phyloP scores from a whole-genome alignment of 768 basidiomycete genomes.

The Kwoniella mangroviensis region DNA sequence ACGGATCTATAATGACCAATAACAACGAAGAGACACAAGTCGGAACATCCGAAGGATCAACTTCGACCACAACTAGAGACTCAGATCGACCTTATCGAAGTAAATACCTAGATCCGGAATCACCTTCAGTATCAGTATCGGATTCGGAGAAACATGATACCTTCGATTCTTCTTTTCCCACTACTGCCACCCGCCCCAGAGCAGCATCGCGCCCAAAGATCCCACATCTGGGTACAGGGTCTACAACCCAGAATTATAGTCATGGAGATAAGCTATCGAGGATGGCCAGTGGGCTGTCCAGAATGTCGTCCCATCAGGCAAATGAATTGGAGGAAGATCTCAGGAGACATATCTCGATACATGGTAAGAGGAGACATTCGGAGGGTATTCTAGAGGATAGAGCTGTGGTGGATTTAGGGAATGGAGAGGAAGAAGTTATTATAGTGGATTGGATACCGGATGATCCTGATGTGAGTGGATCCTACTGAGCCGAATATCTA shows the following conservation, averaged over 20 bases:
- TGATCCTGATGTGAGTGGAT: constrained; percentile 52
- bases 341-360: constrained; percentile 22
- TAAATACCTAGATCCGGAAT: constrained; percentile 17
- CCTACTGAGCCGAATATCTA: neutral
- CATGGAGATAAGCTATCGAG: constrained; percentile 2
- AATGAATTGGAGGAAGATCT: constrained; percentile 22
- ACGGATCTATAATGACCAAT: neutral
- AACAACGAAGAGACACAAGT: neutral
- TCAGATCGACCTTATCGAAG: constrained; percentile 13
- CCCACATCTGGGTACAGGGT: neutral
- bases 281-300: constrained; percentile 12
- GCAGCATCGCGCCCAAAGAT: constrained; percentile 1
- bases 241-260: neutral
- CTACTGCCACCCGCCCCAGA: neutral
- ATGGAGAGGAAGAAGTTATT: constrained; percentile 48
- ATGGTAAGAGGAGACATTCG: constrained; percentile 8
- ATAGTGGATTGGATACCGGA: constrained; percentile 50
- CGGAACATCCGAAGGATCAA: neutral
- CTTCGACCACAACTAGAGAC: neutral
- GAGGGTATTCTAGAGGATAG: constrained; percentile 29
- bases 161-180: constrained; percentile 10
- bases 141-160: constrained; percentile 13
- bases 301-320: constrained; percentile 20
- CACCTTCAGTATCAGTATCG: constrained; percentile 2
- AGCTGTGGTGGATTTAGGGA: constrained; percentile 35